Evolutionary conservation across 1,284 basidiomycete species (phyloP), one percentile per base, ranked within the genome.

Genomic region (Peniophora sp.): DNA sequence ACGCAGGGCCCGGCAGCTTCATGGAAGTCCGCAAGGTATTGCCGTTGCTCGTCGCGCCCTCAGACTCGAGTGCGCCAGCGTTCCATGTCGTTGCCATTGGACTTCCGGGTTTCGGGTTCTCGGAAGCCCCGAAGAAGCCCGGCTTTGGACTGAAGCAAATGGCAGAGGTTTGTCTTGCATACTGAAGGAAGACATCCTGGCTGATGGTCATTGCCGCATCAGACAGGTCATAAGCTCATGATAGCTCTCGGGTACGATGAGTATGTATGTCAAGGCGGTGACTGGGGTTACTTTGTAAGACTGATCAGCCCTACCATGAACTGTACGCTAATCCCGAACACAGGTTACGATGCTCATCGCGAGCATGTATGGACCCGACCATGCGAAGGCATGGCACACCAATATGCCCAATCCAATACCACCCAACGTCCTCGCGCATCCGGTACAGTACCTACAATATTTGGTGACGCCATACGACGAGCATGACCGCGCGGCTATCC

Each of bases 31-130:
- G 65, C 47, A 83, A 79, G 62, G 61, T 82, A 0, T 61, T 82
- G 0, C 78, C 81, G 0, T 56, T 80, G 1, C 63, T 83, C 51
- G 68, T 67, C 0, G 59, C 65, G 2, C 61, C 66, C 0, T 5
- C 5, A 6, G 68, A 69, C 0, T 46, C 67, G 3, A 68, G 74
- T 3, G 65, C 74, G 43, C 79, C 79, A 1, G 76, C 70, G 50
- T 83, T 84, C 57, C 78, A 83, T 55, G 76, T 82, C 19, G 76
- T 82, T 0, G 73, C 74, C 0, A 55, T 73, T 2, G 75, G 77
- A 56, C 56, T 81, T n/a, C 79, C 81, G 3, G 75, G 75, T 0
- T 83, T 62, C 58, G 77, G 78, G 0, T 79, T 79, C 59, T 81
- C 79, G 0, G 71, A 78, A 41, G 74, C 61, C 5, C 60, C 65